Evolutionary conservation across 805 yeast genomes (phyloP).

Genomic region (Candida bentonensis): DNA sequence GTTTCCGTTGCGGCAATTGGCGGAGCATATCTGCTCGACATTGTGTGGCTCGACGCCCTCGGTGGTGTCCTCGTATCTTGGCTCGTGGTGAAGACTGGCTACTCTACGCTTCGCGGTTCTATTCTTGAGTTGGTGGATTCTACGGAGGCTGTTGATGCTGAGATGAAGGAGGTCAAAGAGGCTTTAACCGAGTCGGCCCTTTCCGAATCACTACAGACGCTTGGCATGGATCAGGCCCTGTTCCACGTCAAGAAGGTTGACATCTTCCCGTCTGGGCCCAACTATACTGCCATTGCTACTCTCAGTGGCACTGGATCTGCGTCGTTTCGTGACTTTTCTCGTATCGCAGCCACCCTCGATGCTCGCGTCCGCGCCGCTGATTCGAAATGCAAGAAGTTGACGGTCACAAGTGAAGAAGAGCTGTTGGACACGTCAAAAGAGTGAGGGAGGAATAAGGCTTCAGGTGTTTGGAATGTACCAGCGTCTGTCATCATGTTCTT

Average conservation of each 20-base stretch:
- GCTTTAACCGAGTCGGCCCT: not conserved
- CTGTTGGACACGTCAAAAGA: too few species aligned
- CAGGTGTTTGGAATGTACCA: too few species aligned
- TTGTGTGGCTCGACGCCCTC: constrained; percentile 78
- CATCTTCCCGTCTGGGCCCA: constrained; percentile 14
- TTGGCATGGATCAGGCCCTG: not conserved
- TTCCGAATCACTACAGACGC: not conserved
- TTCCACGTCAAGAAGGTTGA: constrained; percentile 7
- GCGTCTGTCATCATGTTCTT: too few species aligned
- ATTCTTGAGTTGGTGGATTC: constrained; percentile 42
- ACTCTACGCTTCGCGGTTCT: constrained; percentile 54
- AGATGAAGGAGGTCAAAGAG: not conserved
- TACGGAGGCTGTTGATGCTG: not conserved
- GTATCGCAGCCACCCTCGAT: constrained; percentile 3
- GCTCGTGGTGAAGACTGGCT: constrained; percentile 74
- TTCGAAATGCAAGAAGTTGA: not conserved
- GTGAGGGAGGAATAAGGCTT: too few species aligned
- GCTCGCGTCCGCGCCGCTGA: not conserved
- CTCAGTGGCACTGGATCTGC: not conserved
- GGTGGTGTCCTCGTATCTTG: constrained; percentile 84
- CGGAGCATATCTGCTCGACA: constrained; percentile 62
- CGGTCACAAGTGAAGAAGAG: too few species aligned
- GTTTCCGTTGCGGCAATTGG: constrained; percentile 85
- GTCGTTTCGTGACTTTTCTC: not conserved
- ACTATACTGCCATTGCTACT: constrained; percentile 4